Percentiles rank a stretch among this genome's conserved stretches.
Conservation (phyloP, 2,329 filamentous ascomycete species). For the Ophiostoma sp. region DNA sequence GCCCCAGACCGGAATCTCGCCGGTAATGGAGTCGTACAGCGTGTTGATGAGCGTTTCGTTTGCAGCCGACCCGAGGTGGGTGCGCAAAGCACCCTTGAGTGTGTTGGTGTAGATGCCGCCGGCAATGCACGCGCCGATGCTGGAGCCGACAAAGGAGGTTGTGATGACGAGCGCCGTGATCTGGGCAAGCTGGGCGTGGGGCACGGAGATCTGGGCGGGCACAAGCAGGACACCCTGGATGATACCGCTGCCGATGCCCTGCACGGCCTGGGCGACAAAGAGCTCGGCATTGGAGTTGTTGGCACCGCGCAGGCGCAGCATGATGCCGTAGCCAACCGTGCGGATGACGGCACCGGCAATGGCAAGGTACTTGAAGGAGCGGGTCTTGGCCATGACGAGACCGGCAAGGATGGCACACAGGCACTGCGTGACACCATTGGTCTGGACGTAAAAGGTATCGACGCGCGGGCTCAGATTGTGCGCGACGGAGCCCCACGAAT, state of each 20-base stretch:
- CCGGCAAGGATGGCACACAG: conserved; percentile 34
- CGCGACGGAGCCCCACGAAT: conserved; percentile 42
- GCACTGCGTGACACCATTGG: conserved; percentile 38
- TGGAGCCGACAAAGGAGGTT: conserved; percentile 16
- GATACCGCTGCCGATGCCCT: conserved; percentile 38
- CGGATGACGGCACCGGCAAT: conserved; percentile 39
- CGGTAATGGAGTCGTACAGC: conserved; percentile 44
- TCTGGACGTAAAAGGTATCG: conserved; percentile 40
- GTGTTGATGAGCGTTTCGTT: conserved; percentile 26
- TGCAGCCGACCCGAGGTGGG: background rate
- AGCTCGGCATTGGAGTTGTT: conserved; percentile 42
- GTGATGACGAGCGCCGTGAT: conserved; percentile 15
- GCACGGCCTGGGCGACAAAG: conserved; percentile 44
- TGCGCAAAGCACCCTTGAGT: conserved; percentile 1
- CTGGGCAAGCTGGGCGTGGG: conserved; percentile 16
- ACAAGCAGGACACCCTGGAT: conserved; percentile 13
- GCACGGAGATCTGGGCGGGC: conserved; percentile 16
- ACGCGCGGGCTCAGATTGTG: conserved; percentile 38
- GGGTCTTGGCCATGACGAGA: conserved; percentile 36
- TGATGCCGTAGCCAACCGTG: conserved; percentile 45
- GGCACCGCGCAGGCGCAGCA: conserved; percentile 44
- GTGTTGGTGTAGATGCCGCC: conserved; percentile 17
- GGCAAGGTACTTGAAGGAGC: conserved; percentile 44
- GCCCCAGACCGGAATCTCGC: conserved; percentile 38
- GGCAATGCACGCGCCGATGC: conserved; percentile 13